Percentiles rank a stretch among this genome's conserved stretches.
phyloP scores from a whole-genome alignment of 805 yeast genomes.

The Candida sphagnicola region DNA sequence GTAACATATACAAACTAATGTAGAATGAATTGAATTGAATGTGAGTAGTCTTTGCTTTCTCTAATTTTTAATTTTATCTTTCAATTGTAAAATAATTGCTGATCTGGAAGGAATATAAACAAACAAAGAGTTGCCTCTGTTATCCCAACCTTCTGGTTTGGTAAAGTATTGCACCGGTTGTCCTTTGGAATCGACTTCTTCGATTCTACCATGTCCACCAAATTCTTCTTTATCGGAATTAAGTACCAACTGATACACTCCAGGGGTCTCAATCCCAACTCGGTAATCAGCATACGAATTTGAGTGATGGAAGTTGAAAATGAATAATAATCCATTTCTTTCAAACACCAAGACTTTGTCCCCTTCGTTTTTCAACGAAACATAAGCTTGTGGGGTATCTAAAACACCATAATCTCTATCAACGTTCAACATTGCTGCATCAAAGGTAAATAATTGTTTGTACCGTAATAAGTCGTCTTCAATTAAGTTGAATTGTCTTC shows the following conservation, averaged over 20 bases:
- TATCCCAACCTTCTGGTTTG: constrained; percentile 75
- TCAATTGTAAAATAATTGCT: constrained; percentile 36
- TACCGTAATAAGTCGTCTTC: constrained; percentile 80
- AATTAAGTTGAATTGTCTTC: constrained; percentile 88
- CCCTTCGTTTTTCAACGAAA: constrained; percentile 80
- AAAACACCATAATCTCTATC: constrained; percentile 75
- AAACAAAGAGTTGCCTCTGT: constrained; percentile 69
- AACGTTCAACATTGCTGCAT: constrained; percentile 73
- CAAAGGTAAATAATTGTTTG: constrained; percentile 75
- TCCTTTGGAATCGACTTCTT: constrained; percentile 38
- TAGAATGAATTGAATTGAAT: not conserved
- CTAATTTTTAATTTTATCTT: constrained; percentile 18
- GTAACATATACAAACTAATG: not conserved
- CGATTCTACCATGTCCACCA: constrained; percentile 79
- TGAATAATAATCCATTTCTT: constrained; percentile 76
- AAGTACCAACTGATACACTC: constrained; percentile 69
- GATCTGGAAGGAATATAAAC: constrained; percentile 78
- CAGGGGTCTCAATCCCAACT: constrained; percentile 81
- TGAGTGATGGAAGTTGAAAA: constrained; percentile 88
- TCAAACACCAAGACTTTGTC: constrained; percentile 90
- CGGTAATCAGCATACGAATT: constrained; percentile 82
- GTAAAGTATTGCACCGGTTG: constrained; percentile 55
- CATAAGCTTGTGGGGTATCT: constrained; percentile 65
- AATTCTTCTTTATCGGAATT: constrained; percentile 66
- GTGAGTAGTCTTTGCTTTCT: not conserved